Evolutionary conservation across 495 filamentous ascomycete species (phyloP), one percentile per base, ranked within the genome.

Genomic region (Penicillium bialowiezense): DNA sequence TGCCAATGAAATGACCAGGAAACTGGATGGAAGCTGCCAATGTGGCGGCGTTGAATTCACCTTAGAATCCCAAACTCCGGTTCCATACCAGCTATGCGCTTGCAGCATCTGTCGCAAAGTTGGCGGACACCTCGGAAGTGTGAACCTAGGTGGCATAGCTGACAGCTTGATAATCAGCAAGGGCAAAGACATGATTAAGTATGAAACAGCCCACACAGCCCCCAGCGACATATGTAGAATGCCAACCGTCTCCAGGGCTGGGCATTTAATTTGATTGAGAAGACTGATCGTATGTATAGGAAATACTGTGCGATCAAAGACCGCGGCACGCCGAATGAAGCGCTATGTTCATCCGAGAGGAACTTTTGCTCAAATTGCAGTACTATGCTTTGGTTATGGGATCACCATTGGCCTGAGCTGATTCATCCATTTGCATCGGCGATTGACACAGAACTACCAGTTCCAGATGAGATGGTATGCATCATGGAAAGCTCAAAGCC

Each of bases 31-130:
- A 52, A 76, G 71, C 57, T 80, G 76, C 61, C 77, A 80, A 56
- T 79, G 77, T 50, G 76, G 77, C 40, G 60, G 64, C 37, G 62
- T 82, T 29, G 65, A 77, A 65, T 82, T 82, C 56, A 68, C 63
- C 8, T 62, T 80, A 19, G 54, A 77, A 33, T 80, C 76, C 1
- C 62, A 70, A 18, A 79, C 79, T 0, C 77, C 78, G 3, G 75
- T 80, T 0, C 79, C 77, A 2, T 82, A 77, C 49, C 76, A 81
- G 54, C 69, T 79, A 39, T 82, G 78, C 48, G 74, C 75, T 14
- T 81, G 77, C 54, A 74, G 74, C 45, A 82, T 81, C 57, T 82
- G 77, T 43, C 75, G 78, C 43, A 80, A 81, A 60, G 65, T 76
- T 21, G 73, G 70, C 20, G 77, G 77, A 20, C 70, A 76, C 47